phyloP scores from a whole-genome alignment of 768 basidiomycete genomes.

The Tephrocybe sp. region DNA sequence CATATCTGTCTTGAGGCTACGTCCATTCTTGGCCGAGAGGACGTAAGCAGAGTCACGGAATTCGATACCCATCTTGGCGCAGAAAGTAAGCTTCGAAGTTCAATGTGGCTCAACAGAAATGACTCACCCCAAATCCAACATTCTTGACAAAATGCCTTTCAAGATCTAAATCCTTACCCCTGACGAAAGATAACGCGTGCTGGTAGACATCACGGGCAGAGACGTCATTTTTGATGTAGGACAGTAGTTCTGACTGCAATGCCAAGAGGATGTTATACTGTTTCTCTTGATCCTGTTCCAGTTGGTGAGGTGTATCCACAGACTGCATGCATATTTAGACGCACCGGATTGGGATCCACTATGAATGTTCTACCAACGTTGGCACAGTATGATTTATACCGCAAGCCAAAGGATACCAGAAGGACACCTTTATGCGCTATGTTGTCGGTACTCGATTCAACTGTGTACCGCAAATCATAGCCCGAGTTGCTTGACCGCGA shows the following conservation, averaged over 20 bases:
- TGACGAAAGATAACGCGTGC: conserved; percentile 66
- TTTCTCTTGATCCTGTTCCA: conserved; percentile 81
- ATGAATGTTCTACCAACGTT: conserved; percentile 94
- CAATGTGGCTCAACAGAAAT: neutral
- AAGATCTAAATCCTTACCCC: conserved; percentile 77
- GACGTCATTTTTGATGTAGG: conserved; percentile 78
- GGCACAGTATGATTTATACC: conserved; percentile 91
- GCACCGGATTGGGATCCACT: conserved; percentile 87
- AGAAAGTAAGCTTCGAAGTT: neutral
- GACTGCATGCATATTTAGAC: conserved; percentile 11
- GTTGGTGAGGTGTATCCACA: conserved; percentile 7
- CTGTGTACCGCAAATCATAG: conserved; percentile 87
- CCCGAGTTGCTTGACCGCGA: conserved; percentile 81
- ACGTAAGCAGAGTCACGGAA: conserved; percentile 89
- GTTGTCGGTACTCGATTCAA: conserved; percentile 79
- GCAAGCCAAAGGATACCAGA: conserved; percentile 82
- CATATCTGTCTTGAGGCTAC: conserved; percentile 76
- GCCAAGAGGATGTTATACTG: conserved; percentile 79
- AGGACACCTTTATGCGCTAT: conserved; percentile 90
- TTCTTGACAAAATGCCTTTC: conserved; percentile 87
- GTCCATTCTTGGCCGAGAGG: conserved; percentile 77
- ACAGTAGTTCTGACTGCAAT: conserved; percentile 74
- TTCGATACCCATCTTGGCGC: conserved; percentile 84
- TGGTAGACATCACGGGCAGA: conserved; percentile 81
- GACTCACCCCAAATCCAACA: conserved; percentile 81